Percentiles rank a stretch among this genome's conserved stretches.
These are phyloP conservation scores for Calycina herbarum DNA, from an alignment of 2,329 filamentous ascomycete species.

Conservation along the genomic window DNA sequence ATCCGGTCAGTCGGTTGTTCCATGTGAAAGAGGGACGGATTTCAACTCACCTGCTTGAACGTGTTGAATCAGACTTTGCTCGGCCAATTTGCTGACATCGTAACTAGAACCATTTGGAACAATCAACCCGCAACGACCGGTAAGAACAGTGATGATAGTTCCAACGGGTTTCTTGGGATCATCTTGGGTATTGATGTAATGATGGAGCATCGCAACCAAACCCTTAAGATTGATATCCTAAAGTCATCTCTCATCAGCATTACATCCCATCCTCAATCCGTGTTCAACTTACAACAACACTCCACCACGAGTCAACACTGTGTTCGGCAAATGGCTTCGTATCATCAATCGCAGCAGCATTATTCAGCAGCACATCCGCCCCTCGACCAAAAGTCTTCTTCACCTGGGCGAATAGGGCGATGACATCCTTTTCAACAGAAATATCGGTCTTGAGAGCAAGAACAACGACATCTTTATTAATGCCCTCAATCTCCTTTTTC, in stretches of 20 bases:
- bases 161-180: conserved; percentile 23
- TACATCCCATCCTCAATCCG: not conserved
- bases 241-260: conserved; percentile 38
- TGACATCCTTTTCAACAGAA: conserved; percentile 20
- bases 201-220: conserved; percentile 44
- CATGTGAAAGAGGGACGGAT: too few species aligned
- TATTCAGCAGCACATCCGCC: conserved; percentile 45
- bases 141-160: conserved; percentile 45
- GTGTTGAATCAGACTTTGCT: conserved; percentile 46
- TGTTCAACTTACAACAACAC: conserved; percentile 27
- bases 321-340: conserved; percentile 41
- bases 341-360: conserved; percentile 43
- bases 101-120: conserved; percentile 44
- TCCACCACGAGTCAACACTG: conserved; percentile 47
- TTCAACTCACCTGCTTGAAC: conserved; percentile 15
- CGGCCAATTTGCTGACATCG: conserved; percentile 47
- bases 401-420: conserved; percentile 22
- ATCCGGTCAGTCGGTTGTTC: too few species aligned
- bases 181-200: conserved; percentile 46
- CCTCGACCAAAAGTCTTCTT: conserved; percentile 25
- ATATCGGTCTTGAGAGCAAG: conserved; percentile 25
- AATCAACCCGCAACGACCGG: conserved; percentile 41
- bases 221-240: conserved; percentile 53
- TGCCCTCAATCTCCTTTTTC: conserved; percentile 8
- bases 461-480: conserved; percentile 20